Evolutionary conservation across 257 asterid genomes (phyloP).

Genomic region (Primulina huaijiensis): DNA sequence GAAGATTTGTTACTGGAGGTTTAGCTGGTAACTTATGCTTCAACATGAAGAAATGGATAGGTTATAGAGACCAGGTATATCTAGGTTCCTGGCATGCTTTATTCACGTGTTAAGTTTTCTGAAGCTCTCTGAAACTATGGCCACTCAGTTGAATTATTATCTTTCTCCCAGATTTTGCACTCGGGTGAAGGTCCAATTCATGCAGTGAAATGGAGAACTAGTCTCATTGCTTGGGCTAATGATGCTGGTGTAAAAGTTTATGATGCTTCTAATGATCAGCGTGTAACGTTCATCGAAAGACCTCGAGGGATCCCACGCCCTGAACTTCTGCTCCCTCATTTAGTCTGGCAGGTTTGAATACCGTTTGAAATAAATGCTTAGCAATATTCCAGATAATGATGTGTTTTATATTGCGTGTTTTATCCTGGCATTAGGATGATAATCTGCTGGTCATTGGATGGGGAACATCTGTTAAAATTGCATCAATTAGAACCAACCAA

Average conservation of each 20-base stretch:
- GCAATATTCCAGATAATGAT: conserved; percentile 19
- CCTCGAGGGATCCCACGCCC: conserved; percentile 97
- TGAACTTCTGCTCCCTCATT: conserved; percentile 91
- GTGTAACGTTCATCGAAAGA: conserved; percentile 82
- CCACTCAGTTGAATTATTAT: conserved; percentile 25
- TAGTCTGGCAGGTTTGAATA: conserved; percentile 85
- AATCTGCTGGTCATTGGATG: conserved; percentile 91
- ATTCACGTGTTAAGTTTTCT: conserved; percentile 19
- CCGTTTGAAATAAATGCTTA: conserved; percentile 13
- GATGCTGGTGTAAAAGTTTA: conserved; percentile 94
- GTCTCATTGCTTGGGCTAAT: conserved; percentile 98
- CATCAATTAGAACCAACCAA: conserved; percentile 66
- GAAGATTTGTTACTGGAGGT: conserved; percentile 97
- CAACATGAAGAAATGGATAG: conserved; percentile 90
- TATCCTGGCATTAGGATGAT: conserved; percentile 68
- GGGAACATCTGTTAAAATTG: conserved; percentile 90
- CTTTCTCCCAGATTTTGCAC: conserved; percentile 74
- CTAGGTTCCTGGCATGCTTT: conserved; percentile 27
- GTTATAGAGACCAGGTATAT: conserved; percentile 91
- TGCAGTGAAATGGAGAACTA: conserved; percentile 88
- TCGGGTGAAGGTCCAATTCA: conserved; percentile 99
- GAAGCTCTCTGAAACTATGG: conserved; percentile 23
- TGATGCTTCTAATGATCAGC: conserved; percentile 93
- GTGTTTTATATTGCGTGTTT: conserved; percentile 28
- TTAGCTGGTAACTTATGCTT: conserved; percentile 88